Base-by-base conservation (phyloP, 2,329 filamentous ascomycete species). In the Neofusicoccum cordaticola region DNA sequence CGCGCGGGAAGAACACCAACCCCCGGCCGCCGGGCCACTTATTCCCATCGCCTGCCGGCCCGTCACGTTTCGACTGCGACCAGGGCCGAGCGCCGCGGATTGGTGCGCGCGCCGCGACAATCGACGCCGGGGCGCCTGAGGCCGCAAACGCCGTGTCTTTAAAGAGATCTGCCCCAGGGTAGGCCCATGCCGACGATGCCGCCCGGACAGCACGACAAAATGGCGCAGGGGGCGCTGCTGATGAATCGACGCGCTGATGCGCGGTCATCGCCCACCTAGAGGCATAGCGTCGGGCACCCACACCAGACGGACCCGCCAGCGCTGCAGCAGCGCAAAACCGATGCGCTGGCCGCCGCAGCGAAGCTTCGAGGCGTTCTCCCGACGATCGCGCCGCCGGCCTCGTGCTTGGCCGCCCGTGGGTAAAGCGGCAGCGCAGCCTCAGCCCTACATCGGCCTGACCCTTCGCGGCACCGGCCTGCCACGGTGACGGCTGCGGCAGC, bases 151-250 rank as follows among this genome's bases (percentile, higher is more conserved):
- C 35, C 34, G 13, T 35, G 53, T 22, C 42, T 34, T 44, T 34
- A 17, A 34, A 35, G 19, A 31, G 58, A 62, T 62, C 58, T 39
- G 34, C 58, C 35, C 58, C 58, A 62, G 58, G 58, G 45, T 62
- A 12, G 13, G 17, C 37, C 19, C 52, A 41, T 57, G 51, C 42
- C 56, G 37, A 44, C 9, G 19, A 42, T 57, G 56, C 56, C 56
- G 27, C 42, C 22, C 27, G 56, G 39, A n/a, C 56, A 47, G 56
- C 42, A 12, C 56, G 42, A 60, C 56, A 60, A 62, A 62, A 62
- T 62, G 39, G 58, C 58, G 58, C 58, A 62, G 58, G 58, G 57
- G 58, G 56, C 56, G 56, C n/a, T 39, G 42, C 56, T 47, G 56
- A 60, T 60, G 42, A 60, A 60, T 47, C 56, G n/a, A 37, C 56